Evolutionary conservation across 108 stramenopile genomes (phyloP).

Genomic region (Fragilaria radians): DNA sequence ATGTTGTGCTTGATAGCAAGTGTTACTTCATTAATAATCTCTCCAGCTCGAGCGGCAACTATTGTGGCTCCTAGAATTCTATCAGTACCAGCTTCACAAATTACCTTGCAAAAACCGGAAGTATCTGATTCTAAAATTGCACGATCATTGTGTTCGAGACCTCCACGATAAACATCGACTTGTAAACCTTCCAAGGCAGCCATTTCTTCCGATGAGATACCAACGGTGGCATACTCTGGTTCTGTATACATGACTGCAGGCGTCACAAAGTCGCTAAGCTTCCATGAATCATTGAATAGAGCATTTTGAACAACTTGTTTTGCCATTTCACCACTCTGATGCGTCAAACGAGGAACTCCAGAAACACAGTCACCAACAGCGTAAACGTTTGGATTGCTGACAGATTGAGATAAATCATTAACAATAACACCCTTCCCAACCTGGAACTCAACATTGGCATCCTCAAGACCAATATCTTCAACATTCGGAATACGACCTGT

Average conservation of each 20-base stretch:
- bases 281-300: slow-evolving; percentile 81
- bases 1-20: slow-evolving; percentile 91
- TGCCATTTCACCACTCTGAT: slow-evolving; percentile 92
- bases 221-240: slow-evolving; percentile 92
- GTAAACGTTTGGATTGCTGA: slow-evolving; percentile 80
- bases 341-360: slow-evolving; percentile 77
- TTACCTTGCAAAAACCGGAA: slow-evolving; percentile 87
- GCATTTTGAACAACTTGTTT: slow-evolving; percentile 91
- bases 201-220: slow-evolving; percentile 46
- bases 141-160: slow-evolving; percentile 88
- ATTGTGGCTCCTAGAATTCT: slow-evolving; percentile 91
- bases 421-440: slow-evolving; percentile 71
- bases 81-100: slow-evolving; percentile 78
- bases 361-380: slow-evolving; percentile 92
- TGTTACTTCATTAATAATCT: slow-evolving; percentile 91
- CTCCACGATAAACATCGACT: slow-evolving; percentile 68
- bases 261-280: slow-evolving; percentile 76
- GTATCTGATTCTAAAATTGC: slow-evolving; percentile 81
- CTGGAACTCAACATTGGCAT: slow-evolving; percentile 73
- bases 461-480: slow-evolving; percentile 82
- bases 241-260: slow-evolving; percentile 94
- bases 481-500: slow-evolving; percentile 90
- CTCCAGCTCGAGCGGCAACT: slow-evolving; percentile 87
- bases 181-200: slow-evolving; percentile 48
- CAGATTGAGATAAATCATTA: slow-evolving; percentile 76